These are phyloP conservation scores for Podospora tetraspora DNA, from an alignment of 495 filamentous ascomycete species.

Conservation along the genomic window DNA sequence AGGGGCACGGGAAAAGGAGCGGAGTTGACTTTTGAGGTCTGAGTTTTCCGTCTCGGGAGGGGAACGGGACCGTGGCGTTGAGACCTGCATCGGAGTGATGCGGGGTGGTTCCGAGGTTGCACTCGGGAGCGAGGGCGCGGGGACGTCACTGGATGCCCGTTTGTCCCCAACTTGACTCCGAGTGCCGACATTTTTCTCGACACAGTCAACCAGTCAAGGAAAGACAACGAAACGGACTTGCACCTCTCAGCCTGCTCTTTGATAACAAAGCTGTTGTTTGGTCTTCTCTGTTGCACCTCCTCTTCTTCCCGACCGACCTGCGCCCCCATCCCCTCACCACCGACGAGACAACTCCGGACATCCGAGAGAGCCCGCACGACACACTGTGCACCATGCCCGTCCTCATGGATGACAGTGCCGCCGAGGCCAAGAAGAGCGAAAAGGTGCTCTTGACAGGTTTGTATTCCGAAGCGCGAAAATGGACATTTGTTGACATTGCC, in stretches of 20 bases:
- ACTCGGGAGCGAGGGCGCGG: not conserved
- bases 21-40: not conserved
- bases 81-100: not conserved
- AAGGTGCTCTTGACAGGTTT: not conserved
- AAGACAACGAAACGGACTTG: not conserved
- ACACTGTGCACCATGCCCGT: not conserved
- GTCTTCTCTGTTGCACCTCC: not conserved
- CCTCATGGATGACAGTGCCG: not conserved
- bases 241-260: rapidly evolving
- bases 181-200: not conserved
- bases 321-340: not conserved
- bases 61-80: not conserved
- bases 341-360: not conserved
- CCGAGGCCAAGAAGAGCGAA: not conserved
- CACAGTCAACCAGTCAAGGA: not conserved
- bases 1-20: not conserved
- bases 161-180: not conserved
- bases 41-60: not conserved
- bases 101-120: not conserved
- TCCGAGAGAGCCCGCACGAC: not conserved
- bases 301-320: not conserved
- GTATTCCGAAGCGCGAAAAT: not conserved
- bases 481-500: not conserved
- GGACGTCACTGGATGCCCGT: not conserved
- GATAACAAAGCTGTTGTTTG: not conserved